phyloP scores from a whole-genome alignment of 2,329 filamentous ascomycete species.

The Cladophialophora psammophila region DNA sequence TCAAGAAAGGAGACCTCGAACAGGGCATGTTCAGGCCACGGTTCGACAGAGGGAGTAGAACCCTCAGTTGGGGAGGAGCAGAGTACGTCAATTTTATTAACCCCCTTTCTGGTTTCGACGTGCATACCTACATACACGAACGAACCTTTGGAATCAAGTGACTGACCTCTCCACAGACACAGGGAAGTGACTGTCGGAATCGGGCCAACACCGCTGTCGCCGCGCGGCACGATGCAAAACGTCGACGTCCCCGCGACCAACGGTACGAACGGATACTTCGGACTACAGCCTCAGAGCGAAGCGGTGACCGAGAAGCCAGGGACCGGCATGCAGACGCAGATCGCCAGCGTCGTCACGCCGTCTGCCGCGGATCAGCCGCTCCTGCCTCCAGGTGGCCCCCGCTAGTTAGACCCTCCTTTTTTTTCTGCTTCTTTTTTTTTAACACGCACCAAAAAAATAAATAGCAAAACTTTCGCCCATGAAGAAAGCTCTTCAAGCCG shows the following conservation, averaged over 20 bases:
- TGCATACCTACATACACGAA: neutral
- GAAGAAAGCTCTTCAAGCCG: no score
- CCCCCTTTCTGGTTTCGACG: neutral
- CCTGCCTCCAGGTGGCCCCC: neutral
- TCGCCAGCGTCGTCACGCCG: neutral
- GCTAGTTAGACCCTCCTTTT: neutral
- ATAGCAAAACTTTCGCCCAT: no score
- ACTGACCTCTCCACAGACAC: constrained; percentile 9
- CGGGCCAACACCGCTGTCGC: constrained; percentile 6
- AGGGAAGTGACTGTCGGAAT: constrained; percentile 7
- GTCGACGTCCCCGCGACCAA: neutral
- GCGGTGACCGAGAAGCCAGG: neutral
- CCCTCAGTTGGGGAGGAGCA: constrained; percentile 13
- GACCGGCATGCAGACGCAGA: neutral
- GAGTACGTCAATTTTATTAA: constrained; percentile 5
- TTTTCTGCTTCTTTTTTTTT: no score
- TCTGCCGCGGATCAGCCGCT: neutral
- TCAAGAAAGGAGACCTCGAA: constrained; percentile 11
- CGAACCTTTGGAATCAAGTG: neutral
- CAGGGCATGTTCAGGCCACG: constrained; percentile 17
- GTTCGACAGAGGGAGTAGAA: constrained; percentile 16
- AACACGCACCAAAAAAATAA: no score
- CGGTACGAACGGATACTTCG: neutral
- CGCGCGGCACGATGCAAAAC: neutral
- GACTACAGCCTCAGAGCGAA: neutral